Conservation (phyloP, 805 yeast genomes). For the Torulaspora indica region DNA sequence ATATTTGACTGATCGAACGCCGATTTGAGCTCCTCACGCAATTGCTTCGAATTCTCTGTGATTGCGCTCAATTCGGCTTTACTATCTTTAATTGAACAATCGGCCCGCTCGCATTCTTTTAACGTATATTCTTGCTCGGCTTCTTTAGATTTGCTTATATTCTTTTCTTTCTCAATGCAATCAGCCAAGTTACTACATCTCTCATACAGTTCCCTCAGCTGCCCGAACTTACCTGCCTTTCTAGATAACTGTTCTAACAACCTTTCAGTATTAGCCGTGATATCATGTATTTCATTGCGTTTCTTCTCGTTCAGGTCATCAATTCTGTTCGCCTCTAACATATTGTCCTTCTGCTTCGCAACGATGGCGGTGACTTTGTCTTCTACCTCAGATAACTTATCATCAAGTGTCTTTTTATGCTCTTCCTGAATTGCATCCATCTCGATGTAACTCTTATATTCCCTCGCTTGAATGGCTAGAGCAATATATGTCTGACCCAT, state of each 20-base stretch:
- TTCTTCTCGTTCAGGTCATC: slow-evolving; percentile 32
- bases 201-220: slow-evolving; percentile 20
- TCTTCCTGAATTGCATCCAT: slow-evolving; percentile 40
- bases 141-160: slow-evolving; percentile 42
- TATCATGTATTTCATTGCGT: slow-evolving; percentile 24
- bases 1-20: slow-evolving; percentile 8
- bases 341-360: slow-evolving; percentile 7
- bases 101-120: slow-evolving; percentile 53
- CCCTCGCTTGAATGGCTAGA: slow-evolving; percentile 42
- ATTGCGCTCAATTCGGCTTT: slow-evolving; percentile 29
- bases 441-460: slow-evolving; percentile 43
- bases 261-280: slow-evolving; percentile 31
- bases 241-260: slow-evolving; percentile 21
- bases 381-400: slow-evolving; percentile 44
- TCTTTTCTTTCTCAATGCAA: slow-evolving; percentile 42
- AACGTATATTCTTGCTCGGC: slow-evolving; percentile 64
- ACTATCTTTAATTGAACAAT: slow-evolving; percentile 46
- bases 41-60: slow-evolving; percentile 11
- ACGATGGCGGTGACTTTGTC: slow-evolving; percentile 44
- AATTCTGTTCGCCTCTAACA: slow-evolving; percentile 32
- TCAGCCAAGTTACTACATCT: slow-evolving; percentile 44
- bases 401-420: slow-evolving; percentile 41
- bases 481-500: slow-evolving; percentile 47
- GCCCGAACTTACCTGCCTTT: slow-evolving; percentile 10
- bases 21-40: slow-evolving; percentile 17